These are phyloP conservation scores for Chaetomiaceae sp. DNA, from an alignment of 2,329 filamentous ascomycete species.

Conservation along the genomic window DNA sequence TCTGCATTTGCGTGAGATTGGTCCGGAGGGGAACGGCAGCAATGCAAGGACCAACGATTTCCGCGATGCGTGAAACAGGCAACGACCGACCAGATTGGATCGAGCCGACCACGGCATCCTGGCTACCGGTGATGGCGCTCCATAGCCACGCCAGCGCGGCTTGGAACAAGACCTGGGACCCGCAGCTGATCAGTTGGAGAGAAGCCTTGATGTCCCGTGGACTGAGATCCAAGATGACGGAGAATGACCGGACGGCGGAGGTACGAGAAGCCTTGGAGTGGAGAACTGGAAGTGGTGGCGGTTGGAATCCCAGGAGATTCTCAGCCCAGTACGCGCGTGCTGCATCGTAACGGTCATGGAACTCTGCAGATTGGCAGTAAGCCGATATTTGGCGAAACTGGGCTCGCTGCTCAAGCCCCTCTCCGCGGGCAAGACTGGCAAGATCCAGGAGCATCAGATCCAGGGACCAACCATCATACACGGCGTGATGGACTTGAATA, in stretches of 20 bases:
- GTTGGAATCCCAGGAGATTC: slow-evolving; percentile 52
- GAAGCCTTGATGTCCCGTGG: slow-evolving; percentile 30
- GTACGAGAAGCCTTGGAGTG: not conserved
- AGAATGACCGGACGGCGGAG: not conserved
- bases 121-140: slow-evolving; percentile 53
- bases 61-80: slow-evolving; percentile 63
- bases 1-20: slow-evolving; percentile 46
- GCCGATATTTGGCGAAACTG: slow-evolving; percentile 56
- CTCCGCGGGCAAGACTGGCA: slow-evolving; percentile 38
- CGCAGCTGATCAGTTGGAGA: slow-evolving; percentile 41
- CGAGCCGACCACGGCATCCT: slow-evolving; percentile 67
- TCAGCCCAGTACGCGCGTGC: slow-evolving; percentile 64
- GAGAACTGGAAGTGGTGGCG: slow-evolving; percentile 53
- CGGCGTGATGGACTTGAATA: slow-evolving; percentile 68
- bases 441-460: slow-evolving; percentile 68
- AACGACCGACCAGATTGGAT: slow-evolving; percentile 77
- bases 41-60: slow-evolving; percentile 74
- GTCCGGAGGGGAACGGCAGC: slow-evolving; percentile 67
- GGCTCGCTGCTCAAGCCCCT: slow-evolving; percentile 36
- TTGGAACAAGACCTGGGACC: slow-evolving; percentile 70
- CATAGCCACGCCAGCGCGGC: slow-evolving; percentile 62
- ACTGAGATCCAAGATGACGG: slow-evolving; percentile 30
- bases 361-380: slow-evolving; percentile 36
- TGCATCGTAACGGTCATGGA: slow-evolving; percentile 29
- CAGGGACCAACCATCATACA: slow-evolving; percentile 93